These are phyloP conservation scores for Dictyostelium firmibasis DNA, from an alignment of 78 protist genomes.

Conservation along the genomic window DNA sequence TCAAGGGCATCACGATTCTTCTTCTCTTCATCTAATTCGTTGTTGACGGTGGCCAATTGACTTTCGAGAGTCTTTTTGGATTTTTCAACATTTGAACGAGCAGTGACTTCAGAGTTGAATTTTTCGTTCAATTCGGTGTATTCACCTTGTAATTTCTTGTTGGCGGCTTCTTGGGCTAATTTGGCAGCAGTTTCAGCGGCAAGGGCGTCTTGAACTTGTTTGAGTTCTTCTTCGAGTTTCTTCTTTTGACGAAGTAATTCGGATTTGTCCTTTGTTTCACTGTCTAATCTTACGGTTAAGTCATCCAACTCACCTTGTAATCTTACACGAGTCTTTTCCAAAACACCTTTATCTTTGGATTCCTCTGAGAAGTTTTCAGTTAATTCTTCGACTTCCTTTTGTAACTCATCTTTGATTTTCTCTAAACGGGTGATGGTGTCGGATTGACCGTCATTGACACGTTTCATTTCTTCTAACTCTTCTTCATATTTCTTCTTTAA, in stretches of 20 bases:
- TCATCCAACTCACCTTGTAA: constrained; percentile 75
- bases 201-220: constrained; percentile 58
- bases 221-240: constrained; percentile 79
- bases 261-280: constrained; percentile 57
- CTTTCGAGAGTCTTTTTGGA: constrained; percentile 61
- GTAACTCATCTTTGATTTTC: constrained; percentile 71
- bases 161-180: constrained; percentile 61
- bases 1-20: constrained; percentile 63
- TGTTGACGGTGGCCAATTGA: constrained; percentile 55
- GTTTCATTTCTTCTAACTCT: constrained; percentile 81
- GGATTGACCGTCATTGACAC: constrained; percentile 57
- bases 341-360: constrained; percentile 80
- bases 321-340: constrained; percentile 79
- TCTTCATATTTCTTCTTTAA: constrained; percentile 83
- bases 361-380: constrained; percentile 59
- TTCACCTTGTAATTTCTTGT: constrained; percentile 80
- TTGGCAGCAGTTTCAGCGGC: constrained; percentile 61
- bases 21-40: constrained; percentile 66
- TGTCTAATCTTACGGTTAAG: constrained; percentile 41
- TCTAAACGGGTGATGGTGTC: constrained; percentile 70
- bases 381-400: constrained; percentile 75
- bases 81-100: constrained; percentile 39
- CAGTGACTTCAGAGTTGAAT: constrained; percentile 48
- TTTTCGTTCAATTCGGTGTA: constrained; percentile 67
- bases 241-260: constrained; percentile 71